Evolutionary conservation across 2,329 filamentous ascomycete species (phyloP).

Genomic region (Trichoderma koningiopsis): DNA sequence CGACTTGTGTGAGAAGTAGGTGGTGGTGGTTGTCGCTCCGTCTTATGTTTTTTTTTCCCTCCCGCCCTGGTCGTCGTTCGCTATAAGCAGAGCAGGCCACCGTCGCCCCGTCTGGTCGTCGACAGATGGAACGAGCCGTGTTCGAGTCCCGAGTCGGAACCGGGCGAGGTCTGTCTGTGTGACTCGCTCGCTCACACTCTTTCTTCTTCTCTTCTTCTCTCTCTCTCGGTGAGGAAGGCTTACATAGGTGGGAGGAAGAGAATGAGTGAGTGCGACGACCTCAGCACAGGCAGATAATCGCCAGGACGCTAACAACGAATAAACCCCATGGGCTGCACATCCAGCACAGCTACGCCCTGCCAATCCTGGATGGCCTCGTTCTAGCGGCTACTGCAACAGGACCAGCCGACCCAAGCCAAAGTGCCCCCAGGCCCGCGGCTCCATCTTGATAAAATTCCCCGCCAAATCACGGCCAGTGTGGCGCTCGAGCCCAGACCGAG

Average conservation of each 20-base stretch:
- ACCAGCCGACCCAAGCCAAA: slow-evolving; percentile 9
- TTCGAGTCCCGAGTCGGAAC: slow-evolving; percentile 17
- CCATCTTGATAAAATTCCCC: slow-evolving; percentile 16
- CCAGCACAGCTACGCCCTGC: slow-evolving; percentile 7
- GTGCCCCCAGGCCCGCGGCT: neutral
- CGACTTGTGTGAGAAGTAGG: neutral
- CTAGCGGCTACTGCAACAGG: slow-evolving; percentile 1
- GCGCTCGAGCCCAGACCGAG: slow-evolving; percentile 22
- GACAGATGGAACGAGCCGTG: slow-evolving; percentile 22
- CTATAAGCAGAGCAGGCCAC: neutral
- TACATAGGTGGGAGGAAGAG: slow-evolving; percentile 13
- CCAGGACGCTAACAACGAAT: slow-evolving; percentile 23
- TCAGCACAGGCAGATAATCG: slow-evolving; percentile 7
- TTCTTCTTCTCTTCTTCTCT: neutral
- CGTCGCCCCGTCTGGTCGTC: slow-evolving; percentile 22
- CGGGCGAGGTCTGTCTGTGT: slow-evolving; percentile 14
- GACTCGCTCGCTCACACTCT: slow-evolving; percentile 12
- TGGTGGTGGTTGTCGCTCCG: neutral
- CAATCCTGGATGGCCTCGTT: slow-evolving; percentile 14
- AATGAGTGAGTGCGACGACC: slow-evolving; percentile 8
- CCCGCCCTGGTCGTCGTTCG: slow-evolving; percentile 6
- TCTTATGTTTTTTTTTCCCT: neutral
- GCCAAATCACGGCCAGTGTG: slow-evolving; percentile 18
- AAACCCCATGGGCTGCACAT: slow-evolving; percentile 24
- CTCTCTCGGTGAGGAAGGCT: slow-evolving; percentile 6